These are phyloP conservation scores for Naganishia kalamii DNA, from an alignment of 768 basidiomycete species.

Conservation along the genomic window DNA sequence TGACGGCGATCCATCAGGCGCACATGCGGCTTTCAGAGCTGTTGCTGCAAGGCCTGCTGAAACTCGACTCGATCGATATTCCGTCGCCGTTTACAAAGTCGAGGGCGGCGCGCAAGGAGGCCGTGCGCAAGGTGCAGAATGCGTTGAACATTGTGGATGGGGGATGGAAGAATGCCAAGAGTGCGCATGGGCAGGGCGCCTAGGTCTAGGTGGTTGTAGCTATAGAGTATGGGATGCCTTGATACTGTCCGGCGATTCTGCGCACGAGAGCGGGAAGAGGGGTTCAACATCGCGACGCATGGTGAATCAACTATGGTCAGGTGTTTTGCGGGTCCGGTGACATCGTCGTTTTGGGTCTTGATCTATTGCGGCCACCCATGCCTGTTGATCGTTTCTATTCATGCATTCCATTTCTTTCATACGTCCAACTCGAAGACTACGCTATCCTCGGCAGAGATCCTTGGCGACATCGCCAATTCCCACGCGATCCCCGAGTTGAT, in stretches of 20 bases:
- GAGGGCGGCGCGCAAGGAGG: conserved; percentile 71
- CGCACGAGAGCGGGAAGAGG: too few species aligned
- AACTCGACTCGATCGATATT: conserved; percentile 72
- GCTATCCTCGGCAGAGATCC: not conserved
- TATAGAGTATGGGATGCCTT: too few species aligned
- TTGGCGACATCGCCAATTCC: not conserved
- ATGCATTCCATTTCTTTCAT: conserved; percentile 13
- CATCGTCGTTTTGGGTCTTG: too few species aligned
- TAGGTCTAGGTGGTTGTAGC: not conserved
- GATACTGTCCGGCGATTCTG: too few species aligned
- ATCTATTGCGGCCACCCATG: too few species aligned
- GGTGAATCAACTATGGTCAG: too few species aligned
- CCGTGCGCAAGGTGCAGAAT: conserved; percentile 75
- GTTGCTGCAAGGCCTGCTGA: conserved; percentile 76
- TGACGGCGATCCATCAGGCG: conserved; percentile 47
- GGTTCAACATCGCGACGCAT: too few species aligned
- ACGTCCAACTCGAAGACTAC: not conserved
- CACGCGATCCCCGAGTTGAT: not conserved
- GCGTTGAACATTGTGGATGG: conserved; percentile 13
- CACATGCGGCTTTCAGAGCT: conserved; percentile 67
- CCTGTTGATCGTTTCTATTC: not conserved
- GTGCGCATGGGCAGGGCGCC: conserved; percentile 5
- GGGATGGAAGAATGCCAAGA: conserved; percentile 6
- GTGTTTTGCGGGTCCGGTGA: too few species aligned
- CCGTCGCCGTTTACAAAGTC: conserved; percentile 72